These are phyloP conservation scores for Sugiyamaella lignohabitans DNA, from an alignment of 805 yeast genomes.

Conservation along the genomic window DNA sequence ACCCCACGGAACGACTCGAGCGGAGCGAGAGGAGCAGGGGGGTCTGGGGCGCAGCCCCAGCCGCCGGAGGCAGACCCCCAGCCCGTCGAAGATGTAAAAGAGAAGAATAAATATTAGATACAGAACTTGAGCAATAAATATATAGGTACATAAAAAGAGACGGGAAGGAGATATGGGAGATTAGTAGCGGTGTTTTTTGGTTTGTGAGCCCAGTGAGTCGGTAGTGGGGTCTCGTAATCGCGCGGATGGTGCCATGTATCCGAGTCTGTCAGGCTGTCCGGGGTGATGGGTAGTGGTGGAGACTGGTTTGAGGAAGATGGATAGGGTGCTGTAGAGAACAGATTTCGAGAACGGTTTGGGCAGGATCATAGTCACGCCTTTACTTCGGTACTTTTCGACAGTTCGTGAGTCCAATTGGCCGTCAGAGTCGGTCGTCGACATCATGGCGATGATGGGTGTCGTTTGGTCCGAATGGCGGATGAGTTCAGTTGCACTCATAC, in stretches of 20 bases:
- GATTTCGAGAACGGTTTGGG: conserved; percentile 92
- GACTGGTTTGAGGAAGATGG: conserved; percentile 8
- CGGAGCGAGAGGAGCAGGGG: not conserved
- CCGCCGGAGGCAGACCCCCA: not conserved
- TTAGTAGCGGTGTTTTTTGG: not conserved
- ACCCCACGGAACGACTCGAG: not conserved
- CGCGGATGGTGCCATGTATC: not conserved
- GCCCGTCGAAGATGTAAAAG: no score
- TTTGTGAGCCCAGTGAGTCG: not conserved
- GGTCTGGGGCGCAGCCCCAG: not conserved
- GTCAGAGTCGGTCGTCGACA: conserved; percentile 8
- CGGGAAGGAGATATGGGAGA: not conserved
- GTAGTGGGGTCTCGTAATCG: not conserved
- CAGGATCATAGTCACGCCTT: conserved; percentile 87
- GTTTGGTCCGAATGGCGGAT: conserved; percentile 76
- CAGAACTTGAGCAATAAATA: not conserved
- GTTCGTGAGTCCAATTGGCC: conserved; percentile 3
- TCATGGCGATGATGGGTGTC: conserved; percentile 68
- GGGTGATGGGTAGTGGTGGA: no score
- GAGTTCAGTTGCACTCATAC: conserved; percentile 65
- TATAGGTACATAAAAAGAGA: not conserved
- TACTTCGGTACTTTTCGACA: conserved; percentile 51
- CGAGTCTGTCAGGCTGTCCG: not conserved
- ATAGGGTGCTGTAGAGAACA: conserved; percentile 67
- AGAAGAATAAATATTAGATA: no score